A percentile compares a stretch with the other conserved stretches of the same genome.
Evolutionary conservation across 2,329 filamentous ascomycete genomes (phyloP).

Genomic region (Trichoderma sp.): DNA sequence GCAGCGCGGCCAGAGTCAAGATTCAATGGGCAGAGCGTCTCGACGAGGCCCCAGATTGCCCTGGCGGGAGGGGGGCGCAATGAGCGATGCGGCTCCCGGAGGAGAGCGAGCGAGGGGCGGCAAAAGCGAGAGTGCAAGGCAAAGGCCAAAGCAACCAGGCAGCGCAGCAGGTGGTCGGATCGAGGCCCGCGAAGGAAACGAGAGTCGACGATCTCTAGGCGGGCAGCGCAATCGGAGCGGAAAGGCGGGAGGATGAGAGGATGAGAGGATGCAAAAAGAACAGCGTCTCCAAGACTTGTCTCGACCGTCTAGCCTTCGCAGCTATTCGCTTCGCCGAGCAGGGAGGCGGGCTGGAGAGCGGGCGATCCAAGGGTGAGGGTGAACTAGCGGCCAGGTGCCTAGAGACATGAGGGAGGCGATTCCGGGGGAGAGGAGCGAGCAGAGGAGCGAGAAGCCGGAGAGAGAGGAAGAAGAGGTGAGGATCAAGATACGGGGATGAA

Average conservation of each 20-base stretch:
- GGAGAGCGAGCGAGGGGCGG: neutral
- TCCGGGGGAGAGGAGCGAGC: neutral
- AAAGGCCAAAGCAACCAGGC: neutral
- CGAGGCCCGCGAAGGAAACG: neutral
- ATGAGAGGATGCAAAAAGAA: neutral
- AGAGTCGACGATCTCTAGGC: neutral
- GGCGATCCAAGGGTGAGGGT: constrained; percentile 12
- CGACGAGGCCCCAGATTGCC: neutral
- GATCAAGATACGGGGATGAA: constrained; percentile 5
- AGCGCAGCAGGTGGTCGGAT: neutral
- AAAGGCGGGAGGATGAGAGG: neutral
- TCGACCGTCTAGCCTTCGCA: neutral
- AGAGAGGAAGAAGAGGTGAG: neutral
- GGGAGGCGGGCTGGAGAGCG: constrained; percentile 7
- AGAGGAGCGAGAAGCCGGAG: neutral
- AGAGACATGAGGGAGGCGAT: constrained; percentile 23
- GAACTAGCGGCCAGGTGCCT: constrained; percentile 21
- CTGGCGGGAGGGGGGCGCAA: neutral
- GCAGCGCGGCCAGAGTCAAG: constrained; percentile 12
- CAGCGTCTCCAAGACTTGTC: neutral
- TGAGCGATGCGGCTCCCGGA: constrained; percentile 7
- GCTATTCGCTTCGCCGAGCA: neutral
- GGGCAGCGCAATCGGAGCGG: constrained; percentile 8
- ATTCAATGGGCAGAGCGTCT: constrained; percentile 4
- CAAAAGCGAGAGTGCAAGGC: neutral